phyloP scores from a whole-genome alignment of 345 rosid genomes.

The Brassica cretica region DNA sequence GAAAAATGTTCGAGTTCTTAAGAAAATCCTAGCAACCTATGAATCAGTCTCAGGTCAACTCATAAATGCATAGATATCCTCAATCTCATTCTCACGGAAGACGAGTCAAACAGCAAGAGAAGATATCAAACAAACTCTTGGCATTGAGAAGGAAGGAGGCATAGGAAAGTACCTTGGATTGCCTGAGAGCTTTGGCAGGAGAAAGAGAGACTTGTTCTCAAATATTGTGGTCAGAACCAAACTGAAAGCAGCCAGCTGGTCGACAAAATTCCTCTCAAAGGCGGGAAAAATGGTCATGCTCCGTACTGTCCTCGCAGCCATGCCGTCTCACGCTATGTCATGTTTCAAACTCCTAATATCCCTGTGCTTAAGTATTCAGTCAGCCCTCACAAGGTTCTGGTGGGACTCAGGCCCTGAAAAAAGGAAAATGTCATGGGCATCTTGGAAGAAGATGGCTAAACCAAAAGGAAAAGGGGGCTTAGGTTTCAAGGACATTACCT shows the following conservation, averaged over 20 bases:
- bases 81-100: not conserved
- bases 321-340: not conserved
- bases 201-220: not conserved
- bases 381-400: not conserved
- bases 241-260: not conserved
- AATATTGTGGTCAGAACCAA: not conserved
- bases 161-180: not conserved
- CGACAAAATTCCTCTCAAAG: not conserved
- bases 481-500: not conserved
- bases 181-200: not conserved
- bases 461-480: not conserved
- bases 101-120: too few relatives aligned
- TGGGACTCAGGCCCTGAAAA: not conserved
- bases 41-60: not conserved
- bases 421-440: not conserved
- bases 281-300: not conserved
- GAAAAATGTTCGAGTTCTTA: not conserved
- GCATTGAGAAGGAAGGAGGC: not conserved
- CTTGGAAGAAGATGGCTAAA: not conserved
- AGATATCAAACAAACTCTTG: too few relatives aligned
- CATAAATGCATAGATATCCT: not conserved
- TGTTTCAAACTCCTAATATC: not conserved
- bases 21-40: not conserved
- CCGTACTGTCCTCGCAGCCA: not conserved
- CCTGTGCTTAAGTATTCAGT: not conserved